These are phyloP conservation scores for Vaccinium darrowii DNA, from an alignment of 148 eudicot species.

Conservation along the genomic window DNA sequence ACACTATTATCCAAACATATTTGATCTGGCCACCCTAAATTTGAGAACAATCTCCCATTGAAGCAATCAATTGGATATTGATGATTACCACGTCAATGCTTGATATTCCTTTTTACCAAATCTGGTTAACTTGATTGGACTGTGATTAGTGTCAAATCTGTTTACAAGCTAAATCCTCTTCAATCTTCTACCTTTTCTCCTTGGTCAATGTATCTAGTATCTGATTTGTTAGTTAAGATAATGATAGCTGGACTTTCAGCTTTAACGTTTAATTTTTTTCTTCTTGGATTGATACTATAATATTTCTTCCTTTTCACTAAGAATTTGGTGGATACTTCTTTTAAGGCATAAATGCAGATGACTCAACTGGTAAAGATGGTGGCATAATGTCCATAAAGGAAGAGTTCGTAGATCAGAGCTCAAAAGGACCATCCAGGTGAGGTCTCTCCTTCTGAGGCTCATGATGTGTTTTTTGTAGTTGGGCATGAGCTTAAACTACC, in stretches of 20 bases:
- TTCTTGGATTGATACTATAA: neutral
- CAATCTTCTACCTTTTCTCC: neutral
- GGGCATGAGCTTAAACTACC: conserved; percentile 1
- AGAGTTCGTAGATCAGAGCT: conserved; percentile 34
- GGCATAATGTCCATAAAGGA: conserved; percentile 24
- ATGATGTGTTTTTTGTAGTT: neutral
- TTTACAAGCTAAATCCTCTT: neutral
- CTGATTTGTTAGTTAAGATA: neutral
- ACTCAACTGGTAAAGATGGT: conserved; percentile 31
- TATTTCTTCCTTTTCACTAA: neutral
- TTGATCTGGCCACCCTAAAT: conserved; percentile 3
- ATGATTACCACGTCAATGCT: neutral
- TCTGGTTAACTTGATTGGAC: neutral
- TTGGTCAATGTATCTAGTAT: neutral
- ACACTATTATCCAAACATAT: neutral
- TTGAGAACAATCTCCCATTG: neutral
- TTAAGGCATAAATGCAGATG: conserved; percentile 32
- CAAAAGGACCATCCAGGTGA: conserved; percentile 45
- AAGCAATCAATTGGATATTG: neutral
- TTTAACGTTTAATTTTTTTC: neutral
- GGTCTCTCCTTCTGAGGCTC: conserved; percentile 19
- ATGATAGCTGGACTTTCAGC: neutral
- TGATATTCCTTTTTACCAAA: neutral
- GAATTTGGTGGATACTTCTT: conserved; percentile 6
- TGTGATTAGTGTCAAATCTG: neutral